Conservation (phyloP, 176 grass and related monocot species). For the Thinopyrum elongatum region DNA sequence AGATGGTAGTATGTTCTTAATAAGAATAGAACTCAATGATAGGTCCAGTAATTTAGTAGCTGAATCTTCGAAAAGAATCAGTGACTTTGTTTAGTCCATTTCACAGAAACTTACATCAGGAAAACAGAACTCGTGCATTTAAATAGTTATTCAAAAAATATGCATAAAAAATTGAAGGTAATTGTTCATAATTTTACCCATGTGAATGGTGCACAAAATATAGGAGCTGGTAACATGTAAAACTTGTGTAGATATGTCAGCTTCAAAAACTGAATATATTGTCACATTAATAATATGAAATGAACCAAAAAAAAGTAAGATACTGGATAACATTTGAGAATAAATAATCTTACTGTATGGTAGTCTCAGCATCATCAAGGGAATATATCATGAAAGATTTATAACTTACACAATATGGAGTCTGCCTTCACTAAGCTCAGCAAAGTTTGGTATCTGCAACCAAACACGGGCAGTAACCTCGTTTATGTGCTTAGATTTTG, state of each 20-base stretch:
- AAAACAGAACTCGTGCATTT: background rate
- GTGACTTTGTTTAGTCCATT: background rate
- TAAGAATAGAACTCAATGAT: background rate
- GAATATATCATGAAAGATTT: slow-evolving; percentile 15
- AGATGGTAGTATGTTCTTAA: background rate
- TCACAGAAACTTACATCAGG: slow-evolving; percentile 9
- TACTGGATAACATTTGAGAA: slow-evolving; percentile 1
- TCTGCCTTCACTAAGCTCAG: slow-evolving; percentile 22
- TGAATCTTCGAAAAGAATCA: background rate
- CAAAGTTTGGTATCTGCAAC: background rate
- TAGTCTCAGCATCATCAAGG: slow-evolving; percentile 7
- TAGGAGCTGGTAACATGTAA: background rate
- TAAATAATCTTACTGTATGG: slow-evolving; percentile 1
- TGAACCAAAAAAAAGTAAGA: background rate
- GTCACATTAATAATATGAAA: background rate
- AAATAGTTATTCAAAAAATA: slow-evolving; percentile 4
- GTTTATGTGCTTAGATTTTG: slow-evolving; percentile 52
- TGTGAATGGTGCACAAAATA: background rate
- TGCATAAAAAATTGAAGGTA: background rate
- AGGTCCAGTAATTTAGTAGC: background rate
- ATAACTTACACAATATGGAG: slow-evolving; percentile 39
- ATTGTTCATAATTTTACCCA: slow-evolving; percentile 1
- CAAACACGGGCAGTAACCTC: background rate
- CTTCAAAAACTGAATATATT: background rate
- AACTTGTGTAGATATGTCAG: slow-evolving; percentile 3